Percentiles rank a stretch among this genome's conserved stretches.
Conservation (phyloP, 2,329 filamentous ascomycete species). For the Monilinia fructicola region DNA sequence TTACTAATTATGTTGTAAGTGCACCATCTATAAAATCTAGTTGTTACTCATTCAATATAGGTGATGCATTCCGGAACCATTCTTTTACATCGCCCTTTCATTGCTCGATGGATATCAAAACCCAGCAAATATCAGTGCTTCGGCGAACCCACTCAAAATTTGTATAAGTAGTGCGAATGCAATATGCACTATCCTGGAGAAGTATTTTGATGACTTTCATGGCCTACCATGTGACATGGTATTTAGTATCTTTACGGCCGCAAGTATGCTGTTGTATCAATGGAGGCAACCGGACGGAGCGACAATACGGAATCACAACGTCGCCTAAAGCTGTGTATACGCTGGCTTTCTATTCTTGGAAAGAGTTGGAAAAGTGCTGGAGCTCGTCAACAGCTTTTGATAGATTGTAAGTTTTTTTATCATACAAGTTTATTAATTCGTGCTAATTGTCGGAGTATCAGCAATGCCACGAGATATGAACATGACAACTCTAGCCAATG, state of each 20-base stretch:
- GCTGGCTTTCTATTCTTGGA: slow-evolving; percentile 38
- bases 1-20: slow-evolving; percentile 39
- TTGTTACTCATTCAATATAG: slow-evolving; percentile 24
- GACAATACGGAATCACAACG: slow-evolving; percentile 28
- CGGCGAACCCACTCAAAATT: slow-evolving; percentile 30
- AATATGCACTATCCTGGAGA: slow-evolving; percentile 38
- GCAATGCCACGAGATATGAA: slow-evolving; percentile 21
- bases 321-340: slow-evolving; percentile 36
- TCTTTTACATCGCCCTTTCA: slow-evolving; percentile 38
- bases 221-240: slow-evolving; percentile 40
- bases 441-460: slow-evolving; percentile 18
- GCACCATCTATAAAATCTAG: neutral
- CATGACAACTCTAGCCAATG: slow-evolving; percentile 9
- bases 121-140: slow-evolving; percentile 23
- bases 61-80: slow-evolving; percentile 37
- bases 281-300: slow-evolving; percentile 27
- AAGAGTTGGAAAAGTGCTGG: slow-evolving; percentile 40
- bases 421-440: slow-evolving; percentile 29
- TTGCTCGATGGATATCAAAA: slow-evolving; percentile 33
- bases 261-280: slow-evolving; percentile 36
- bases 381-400: slow-evolving; percentile 35
- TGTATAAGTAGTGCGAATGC: slow-evolving; percentile 37
- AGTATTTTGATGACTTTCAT: slow-evolving; percentile 35
- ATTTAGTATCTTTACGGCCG: slow-evolving; percentile 38
- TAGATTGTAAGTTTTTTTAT: slow-evolving; percentile 34